These are phyloP conservation scores for Epichloe sylvatica DNA, from an alignment of 2,329 filamentous ascomycete species.

Conservation along the genomic window DNA sequence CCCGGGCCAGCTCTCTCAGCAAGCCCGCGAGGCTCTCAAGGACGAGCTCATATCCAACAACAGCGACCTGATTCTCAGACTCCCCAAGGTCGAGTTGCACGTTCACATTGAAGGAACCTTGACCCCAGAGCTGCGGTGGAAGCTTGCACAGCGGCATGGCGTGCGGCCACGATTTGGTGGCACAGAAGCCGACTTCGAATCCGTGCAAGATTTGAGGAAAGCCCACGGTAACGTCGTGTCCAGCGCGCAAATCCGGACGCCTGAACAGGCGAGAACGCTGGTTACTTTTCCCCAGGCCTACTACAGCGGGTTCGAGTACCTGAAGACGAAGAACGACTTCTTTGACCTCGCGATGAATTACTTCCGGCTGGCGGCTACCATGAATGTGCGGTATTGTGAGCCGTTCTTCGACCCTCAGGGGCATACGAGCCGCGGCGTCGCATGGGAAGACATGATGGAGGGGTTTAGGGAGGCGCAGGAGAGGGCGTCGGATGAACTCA, in stretches of 20 bases:
- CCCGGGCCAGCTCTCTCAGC: not conserved
- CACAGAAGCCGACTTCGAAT: not conserved
- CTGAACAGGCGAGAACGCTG: constrained; percentile 22
- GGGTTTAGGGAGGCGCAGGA: constrained; percentile 47
- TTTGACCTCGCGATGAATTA: constrained; percentile 58
- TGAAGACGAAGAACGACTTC: constrained; percentile 53
- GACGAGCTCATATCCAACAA: not conserved
- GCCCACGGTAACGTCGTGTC: constrained; percentile 47
- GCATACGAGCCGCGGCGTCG: constrained; percentile 47
- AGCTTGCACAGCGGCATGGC: constrained; percentile 49
- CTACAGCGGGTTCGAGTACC: constrained; percentile 60
- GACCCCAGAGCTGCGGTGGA: constrained; percentile 52
- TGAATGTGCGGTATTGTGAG: constrained; percentile 57
- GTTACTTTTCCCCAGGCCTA: constrained; percentile 57
- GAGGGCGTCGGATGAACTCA: constrained; percentile 37
- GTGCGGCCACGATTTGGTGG: constrained; percentile 42
- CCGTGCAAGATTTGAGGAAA: constrained; percentile 42
- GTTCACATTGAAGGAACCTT: constrained; percentile 65
- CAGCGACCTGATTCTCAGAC: not conserved
- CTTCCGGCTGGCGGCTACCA: constrained; percentile 45
- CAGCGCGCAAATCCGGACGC: constrained; percentile 33
- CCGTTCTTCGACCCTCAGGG: constrained; percentile 70
- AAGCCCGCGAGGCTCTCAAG: not conserved
- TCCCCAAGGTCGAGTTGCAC: constrained; percentile 71
- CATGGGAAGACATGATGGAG: constrained; percentile 44